phyloP scores from a whole-genome alignment of 176 grass and related monocot genomes.

The Carex parvula region DNA sequence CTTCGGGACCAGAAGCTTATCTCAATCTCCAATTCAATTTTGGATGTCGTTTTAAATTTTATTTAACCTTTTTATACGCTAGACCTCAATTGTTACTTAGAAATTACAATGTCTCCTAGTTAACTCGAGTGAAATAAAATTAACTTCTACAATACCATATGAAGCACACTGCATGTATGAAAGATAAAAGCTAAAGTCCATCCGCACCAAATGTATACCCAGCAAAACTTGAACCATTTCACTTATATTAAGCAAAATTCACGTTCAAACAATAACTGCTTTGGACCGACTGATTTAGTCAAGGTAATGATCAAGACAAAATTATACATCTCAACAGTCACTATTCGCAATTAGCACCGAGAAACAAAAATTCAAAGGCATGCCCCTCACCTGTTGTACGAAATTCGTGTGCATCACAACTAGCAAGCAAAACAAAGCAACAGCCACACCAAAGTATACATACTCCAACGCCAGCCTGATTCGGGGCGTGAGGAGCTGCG shows the following conservation, averaged over 20 bases:
- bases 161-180: not conserved
- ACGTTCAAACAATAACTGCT: not conserved
- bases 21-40: not conserved
- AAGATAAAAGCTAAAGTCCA: not conserved
- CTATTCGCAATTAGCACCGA: not conserved
- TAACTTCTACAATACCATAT: not conserved
- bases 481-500: slow-evolving; percentile 89
- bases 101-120: not conserved
- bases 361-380: slow-evolving; percentile 4
- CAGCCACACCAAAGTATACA: slow-evolving; percentile 66
- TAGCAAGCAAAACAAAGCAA: slow-evolving; percentile 86
- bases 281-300: not conserved
- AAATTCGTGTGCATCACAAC: slow-evolving; percentile 99
- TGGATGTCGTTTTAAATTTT: not conserved
- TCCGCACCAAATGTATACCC: not conserved
- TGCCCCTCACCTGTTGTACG: slow-evolving; percentile 79
- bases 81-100: not conserved
- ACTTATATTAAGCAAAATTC: not conserved
- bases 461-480: slow-evolving; percentile 93
- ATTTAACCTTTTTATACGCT: not conserved
- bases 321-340: not conserved
- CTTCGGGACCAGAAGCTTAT: not conserved
- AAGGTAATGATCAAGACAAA: not conserved
- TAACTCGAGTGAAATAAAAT: not conserved
- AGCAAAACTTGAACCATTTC: not conserved